These are phyloP conservation scores for Tetracentron sinense DNA, from an alignment of 164 flowering plant species.

Conservation along the genomic window DNA sequence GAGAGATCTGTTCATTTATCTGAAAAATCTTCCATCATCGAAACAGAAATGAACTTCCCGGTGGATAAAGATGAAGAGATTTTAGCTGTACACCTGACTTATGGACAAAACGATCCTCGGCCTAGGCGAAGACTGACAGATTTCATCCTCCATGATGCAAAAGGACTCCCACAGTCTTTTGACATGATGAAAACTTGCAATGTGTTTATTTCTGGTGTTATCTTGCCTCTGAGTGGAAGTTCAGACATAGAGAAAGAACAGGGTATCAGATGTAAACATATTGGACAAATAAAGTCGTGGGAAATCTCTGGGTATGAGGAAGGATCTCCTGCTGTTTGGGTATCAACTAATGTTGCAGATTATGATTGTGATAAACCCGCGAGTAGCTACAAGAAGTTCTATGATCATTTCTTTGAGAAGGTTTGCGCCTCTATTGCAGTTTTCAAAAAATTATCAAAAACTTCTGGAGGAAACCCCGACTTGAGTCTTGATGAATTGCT, in stretches of 20 bases:
- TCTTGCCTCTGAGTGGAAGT: slow-evolving; percentile 53
- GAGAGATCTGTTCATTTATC: slow-evolving; percentile 45
- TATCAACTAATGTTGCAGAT: slow-evolving; percentile 75
- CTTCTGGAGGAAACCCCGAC: slow-evolving; percentile 61
- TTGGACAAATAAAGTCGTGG: slow-evolving; percentile 87
- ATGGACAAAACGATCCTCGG: slow-evolving; percentile 43
- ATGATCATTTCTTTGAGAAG: slow-evolving; percentile 64
- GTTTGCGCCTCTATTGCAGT: slow-evolving; percentile 75
- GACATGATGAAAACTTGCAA: slow-evolving; percentile 73
- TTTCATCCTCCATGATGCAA: slow-evolving; percentile 57
- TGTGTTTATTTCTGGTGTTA: slow-evolving; percentile 56
- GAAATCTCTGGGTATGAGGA: slow-evolving; percentile 90
- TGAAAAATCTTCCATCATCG: slow-evolving; percentile 37
- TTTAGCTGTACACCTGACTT: slow-evolving; percentile 53
- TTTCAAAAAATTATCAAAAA: slow-evolving; percentile 50
- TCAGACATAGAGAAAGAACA: slow-evolving; percentile 45
- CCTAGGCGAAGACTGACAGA: slow-evolving; percentile 67
- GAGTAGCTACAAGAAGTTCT: slow-evolving; percentile 47
- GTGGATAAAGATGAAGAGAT: slow-evolving; percentile 72
- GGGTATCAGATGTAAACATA: slow-evolving; percentile 72
- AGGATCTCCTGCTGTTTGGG: slow-evolving; percentile 75
- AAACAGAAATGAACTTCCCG: slow-evolving; percentile 32
- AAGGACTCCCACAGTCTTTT: slow-evolving; percentile 55
- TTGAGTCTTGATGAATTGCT: slow-evolving; percentile 72
- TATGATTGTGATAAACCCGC: slow-evolving; percentile 78